These are phyloP conservation scores for Westerdykella aurantiaca DNA, from an alignment of 2,329 filamentous ascomycete genomes.

Conservation along the genomic window DNA sequence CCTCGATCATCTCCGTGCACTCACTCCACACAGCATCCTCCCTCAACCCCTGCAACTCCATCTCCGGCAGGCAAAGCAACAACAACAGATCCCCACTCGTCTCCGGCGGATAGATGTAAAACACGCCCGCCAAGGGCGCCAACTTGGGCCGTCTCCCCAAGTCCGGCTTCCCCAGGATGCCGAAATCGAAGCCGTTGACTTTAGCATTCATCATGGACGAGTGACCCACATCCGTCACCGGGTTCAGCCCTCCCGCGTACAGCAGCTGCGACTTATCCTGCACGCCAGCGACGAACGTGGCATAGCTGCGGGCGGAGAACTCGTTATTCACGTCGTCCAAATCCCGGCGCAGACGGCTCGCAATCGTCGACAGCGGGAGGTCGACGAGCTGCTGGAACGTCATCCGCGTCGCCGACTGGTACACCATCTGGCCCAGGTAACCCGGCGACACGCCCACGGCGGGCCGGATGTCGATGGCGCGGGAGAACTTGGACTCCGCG, in stretches of 20 bases:
- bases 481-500: slow-evolving; percentile 17
- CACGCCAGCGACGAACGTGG: slow-evolving; percentile 23
- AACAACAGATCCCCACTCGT: no score
- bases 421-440: slow-evolving; percentile 28
- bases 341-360: slow-evolving; percentile 15
- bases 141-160: slow-evolving; percentile 3
- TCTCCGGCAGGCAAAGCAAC: no score
- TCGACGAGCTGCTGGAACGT: slow-evolving; percentile 16
- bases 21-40: no score
- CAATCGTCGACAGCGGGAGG: slow-evolving; percentile 10
- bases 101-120: slow-evolving; percentile 7
- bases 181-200: slow-evolving; percentile 10
- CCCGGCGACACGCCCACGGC: slow-evolving; percentile 16
- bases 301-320: slow-evolving; percentile 24
- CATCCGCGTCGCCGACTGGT: slow-evolving; percentile 15
- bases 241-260: slow-evolving; percentile 18
- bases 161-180: slow-evolving; percentile 8
- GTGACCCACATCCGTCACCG: slow-evolving; percentile 8
- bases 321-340: slow-evolving; percentile 18
- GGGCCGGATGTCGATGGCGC: slow-evolving; percentile 23
- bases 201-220: slow-evolving; percentile 13
- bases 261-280: slow-evolving; percentile 19
- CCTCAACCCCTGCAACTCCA: no score
- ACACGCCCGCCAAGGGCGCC: slow-evolving; percentile 1
- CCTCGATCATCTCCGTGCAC: no score